Evolutionary conservation across 1,139 yeast species (phyloP).

Genomic region (Torulaspora globosa): DNA sequence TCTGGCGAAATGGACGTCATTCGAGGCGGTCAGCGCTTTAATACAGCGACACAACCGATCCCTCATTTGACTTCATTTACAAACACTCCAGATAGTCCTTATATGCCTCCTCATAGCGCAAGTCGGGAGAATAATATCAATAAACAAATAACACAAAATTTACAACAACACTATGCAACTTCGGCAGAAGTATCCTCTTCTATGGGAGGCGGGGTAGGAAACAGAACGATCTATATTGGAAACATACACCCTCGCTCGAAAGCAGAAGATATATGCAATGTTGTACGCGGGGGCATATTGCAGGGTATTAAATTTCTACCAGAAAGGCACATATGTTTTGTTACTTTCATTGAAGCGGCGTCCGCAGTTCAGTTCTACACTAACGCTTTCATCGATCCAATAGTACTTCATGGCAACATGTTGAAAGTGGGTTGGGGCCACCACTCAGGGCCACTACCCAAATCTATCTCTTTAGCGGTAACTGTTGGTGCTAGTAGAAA

Average conservation of each 20-base stretch:
- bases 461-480: slow-evolving; percentile 70
- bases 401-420: slow-evolving; percentile 69
- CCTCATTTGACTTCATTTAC: slow-evolving; percentile 2
- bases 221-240: slow-evolving; percentile 74
- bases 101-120: slow-evolving; percentile 20
- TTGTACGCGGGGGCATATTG: slow-evolving; percentile 74
- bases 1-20: slow-evolving; percentile 2
- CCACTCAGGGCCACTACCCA: slow-evolving; percentile 72
- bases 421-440: slow-evolving; percentile 85
- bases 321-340: slow-evolving; percentile 77
- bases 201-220: slow-evolving; percentile 74
- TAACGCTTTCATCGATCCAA: slow-evolving; percentile 69
- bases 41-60: background rate
- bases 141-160: slow-evolving; percentile 39
- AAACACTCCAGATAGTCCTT: slow-evolving; percentile 9
- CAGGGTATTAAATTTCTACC: slow-evolving; percentile 68
- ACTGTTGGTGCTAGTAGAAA: slow-evolving; percentile 81
- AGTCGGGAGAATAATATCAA: slow-evolving; percentile 9
- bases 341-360: slow-evolving; percentile 73
- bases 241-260: slow-evolving; percentile 71
- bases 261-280: slow-evolving; percentile 80
- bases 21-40: background rate
- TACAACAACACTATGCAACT: slow-evolving; percentile 62
- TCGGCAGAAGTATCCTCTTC: slow-evolving; percentile 71
- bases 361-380: slow-evolving; percentile 83